Evolutionary conservation across 768 basidiomycete species (phyloP).

Genomic region (Trametopsis cervina): DNA sequence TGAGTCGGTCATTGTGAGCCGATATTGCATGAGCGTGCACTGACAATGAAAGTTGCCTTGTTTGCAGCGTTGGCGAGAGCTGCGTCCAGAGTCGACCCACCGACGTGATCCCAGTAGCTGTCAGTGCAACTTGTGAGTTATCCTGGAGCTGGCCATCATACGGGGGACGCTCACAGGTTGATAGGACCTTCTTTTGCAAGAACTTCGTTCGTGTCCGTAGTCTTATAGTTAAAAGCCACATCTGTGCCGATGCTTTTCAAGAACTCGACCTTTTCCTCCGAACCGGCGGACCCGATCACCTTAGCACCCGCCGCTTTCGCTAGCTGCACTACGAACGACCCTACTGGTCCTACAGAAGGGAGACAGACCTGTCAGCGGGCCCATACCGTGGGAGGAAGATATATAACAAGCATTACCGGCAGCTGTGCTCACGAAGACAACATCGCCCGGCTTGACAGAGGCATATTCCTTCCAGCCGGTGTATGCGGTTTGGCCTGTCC

Average conservation of each 20-base stretch:
- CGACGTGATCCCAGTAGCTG: slow-evolving; percentile 27
- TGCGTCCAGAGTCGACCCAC: slow-evolving; percentile 22
- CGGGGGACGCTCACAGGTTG: slow-evolving; percentile 44
- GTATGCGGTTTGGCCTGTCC: slow-evolving; percentile 27
- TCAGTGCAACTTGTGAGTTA: background rate
- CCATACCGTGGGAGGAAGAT: background rate
- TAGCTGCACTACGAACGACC: slow-evolving; percentile 48
- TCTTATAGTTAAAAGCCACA: slow-evolving; percentile 73
- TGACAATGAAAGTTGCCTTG: slow-evolving; percentile 20
- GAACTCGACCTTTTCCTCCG: slow-evolving; percentile 66
- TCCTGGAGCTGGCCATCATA: slow-evolving; percentile 16
- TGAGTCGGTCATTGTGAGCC: background rate
- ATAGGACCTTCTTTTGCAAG: slow-evolving; percentile 52
- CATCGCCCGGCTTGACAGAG: slow-evolving; percentile 42
- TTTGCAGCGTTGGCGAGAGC: slow-evolving; percentile 13
- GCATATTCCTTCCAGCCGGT: slow-evolving; percentile 36
- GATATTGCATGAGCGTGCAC: too few species aligned
- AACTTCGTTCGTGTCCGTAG: slow-evolving; percentile 39
- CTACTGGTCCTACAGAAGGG: slow-evolving; percentile 37
- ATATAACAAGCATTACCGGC: slow-evolving; percentile 23
- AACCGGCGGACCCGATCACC: slow-evolving; percentile 67
- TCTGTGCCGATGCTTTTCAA: slow-evolving; percentile 58
- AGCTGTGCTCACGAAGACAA: slow-evolving; percentile 41
- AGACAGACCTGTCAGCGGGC: background rate
- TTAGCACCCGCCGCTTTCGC: slow-evolving; percentile 40